phyloP scores from a whole-genome alignment of 1,139 yeast species.

The Lodderomyces oxycetoniae region DNA sequence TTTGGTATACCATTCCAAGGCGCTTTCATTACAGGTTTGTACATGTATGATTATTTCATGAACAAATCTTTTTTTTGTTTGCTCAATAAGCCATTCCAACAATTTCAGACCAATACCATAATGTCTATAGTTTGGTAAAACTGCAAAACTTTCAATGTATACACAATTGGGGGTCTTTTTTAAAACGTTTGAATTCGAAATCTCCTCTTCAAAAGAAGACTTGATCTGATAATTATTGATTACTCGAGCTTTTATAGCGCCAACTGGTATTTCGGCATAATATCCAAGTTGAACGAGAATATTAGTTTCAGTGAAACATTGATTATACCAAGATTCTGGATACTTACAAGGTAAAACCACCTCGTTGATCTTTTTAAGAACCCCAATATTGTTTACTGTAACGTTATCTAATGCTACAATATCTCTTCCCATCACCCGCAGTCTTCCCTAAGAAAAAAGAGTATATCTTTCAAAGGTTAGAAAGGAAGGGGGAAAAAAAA shows the following conservation, averaged over 20 bases:
- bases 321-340: constrained; percentile 43
- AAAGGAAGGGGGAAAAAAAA: no score
- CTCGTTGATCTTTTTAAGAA: constrained; percentile 46
- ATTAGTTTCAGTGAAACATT: constrained; percentile 28
- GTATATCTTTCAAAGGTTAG: no score
- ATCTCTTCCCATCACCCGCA: constrained; percentile 25
- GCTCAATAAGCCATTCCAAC: constrained; percentile 49
- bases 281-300: constrained; percentile 44
- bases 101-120: constrained; percentile 61
- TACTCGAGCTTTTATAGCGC: constrained; percentile 55
- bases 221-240: constrained; percentile 27
- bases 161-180: constrained; percentile 46
- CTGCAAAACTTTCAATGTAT: constrained; percentile 64
- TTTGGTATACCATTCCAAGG: constrained; percentile 52
- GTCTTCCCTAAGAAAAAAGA: no score
- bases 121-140: constrained; percentile 54
- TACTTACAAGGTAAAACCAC: constrained; percentile 40
- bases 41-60: constrained; percentile 61
- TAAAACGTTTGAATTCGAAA: constrained; percentile 19
- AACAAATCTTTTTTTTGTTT: constrained; percentile 48
- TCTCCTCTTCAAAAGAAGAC: constrained; percentile 20
- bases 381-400: constrained; percentile 52
- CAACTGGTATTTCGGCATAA: constrained; percentile 67
- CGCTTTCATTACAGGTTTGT: constrained; percentile 41
- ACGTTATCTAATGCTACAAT: constrained; percentile 51